A percentile compares a stretch with the other conserved stretches of the same genome.
phyloP scores from a whole-genome alignment of 176 grass and related monocot genomes.

The Avena sativa region DNA sequence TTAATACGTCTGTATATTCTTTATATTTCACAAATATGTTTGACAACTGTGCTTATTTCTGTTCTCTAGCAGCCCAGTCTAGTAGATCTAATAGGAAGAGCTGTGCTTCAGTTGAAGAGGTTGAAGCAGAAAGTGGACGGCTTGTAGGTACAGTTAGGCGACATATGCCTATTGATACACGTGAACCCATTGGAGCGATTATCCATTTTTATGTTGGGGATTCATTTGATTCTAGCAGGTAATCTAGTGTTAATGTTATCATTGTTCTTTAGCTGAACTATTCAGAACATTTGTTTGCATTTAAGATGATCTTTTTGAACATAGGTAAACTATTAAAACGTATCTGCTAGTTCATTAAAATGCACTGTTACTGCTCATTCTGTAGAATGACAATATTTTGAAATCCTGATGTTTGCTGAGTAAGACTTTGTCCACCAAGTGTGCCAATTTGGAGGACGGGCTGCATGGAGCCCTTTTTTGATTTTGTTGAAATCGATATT shows the following conservation, averaged over 20 bases:
- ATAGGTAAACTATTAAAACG: not conserved
- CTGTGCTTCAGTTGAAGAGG: slow-evolving; percentile 59
- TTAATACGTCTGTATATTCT: not conserved
- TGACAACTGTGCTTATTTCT: slow-evolving; percentile 6
- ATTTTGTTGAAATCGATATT: too few relatives aligned
- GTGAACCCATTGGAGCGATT: slow-evolving; percentile 83
- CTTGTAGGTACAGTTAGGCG: slow-evolving; percentile 92
- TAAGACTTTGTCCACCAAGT: not conserved
- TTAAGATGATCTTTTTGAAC: not conserved
- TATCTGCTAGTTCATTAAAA: not conserved
- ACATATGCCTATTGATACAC: slow-evolving; percentile 88
- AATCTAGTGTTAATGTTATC: slow-evolving; percentile 5
- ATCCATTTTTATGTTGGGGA: slow-evolving; percentile 95
- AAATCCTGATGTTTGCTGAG: not conserved
- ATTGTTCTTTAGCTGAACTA: slow-evolving; percentile 17
- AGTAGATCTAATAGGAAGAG: slow-evolving; percentile 70
- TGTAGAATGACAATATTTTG: slow-evolving; percentile 3
- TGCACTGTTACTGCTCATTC: not conserved
- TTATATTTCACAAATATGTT: slow-evolving; percentile 7
- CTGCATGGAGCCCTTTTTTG: too few relatives aligned
- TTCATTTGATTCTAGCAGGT: slow-evolving; percentile 88
- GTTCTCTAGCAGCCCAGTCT: slow-evolving; percentile 62
- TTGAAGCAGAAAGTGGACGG: slow-evolving; percentile 63
- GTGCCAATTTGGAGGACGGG: too few relatives aligned
- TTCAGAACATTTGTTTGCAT: not conserved